These are phyloP conservation scores for Toxicodendron radicans DNA, from an alignment of 345 rosid genomes.

Conservation along the genomic window DNA sequence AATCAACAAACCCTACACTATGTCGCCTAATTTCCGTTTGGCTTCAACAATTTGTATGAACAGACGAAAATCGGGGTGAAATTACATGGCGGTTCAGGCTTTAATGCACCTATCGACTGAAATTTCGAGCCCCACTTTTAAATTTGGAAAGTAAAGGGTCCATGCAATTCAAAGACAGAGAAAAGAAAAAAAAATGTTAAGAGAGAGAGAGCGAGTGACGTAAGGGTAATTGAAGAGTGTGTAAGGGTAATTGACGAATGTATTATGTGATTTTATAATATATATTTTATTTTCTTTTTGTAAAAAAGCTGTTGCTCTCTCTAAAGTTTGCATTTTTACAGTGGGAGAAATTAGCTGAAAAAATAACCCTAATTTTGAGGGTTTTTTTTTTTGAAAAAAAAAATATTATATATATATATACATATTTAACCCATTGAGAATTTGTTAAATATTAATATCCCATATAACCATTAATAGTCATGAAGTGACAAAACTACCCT, in stretches of 20 bases:
- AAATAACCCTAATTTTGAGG: no score
- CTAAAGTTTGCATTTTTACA: no score
- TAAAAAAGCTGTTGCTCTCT: background rate
- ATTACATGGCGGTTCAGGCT: conserved; percentile 35
- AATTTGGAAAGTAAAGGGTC: conserved; percentile 3
- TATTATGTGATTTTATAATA: background rate
- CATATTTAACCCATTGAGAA: no score
- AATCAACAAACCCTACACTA: conserved; percentile 23
- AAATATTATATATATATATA: no score
- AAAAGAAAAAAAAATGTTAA: no score
- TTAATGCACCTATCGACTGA: conserved; percentile 15
- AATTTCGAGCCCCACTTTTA: conserved; percentile 18
- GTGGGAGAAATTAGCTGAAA: no score
- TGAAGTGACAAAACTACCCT: no score
- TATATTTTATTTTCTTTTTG: background rate
- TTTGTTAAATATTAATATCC: no score
- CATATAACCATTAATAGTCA: no score
- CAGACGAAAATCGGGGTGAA: conserved; percentile 17
- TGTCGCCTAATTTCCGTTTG: background rate
- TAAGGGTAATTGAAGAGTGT: background rate
- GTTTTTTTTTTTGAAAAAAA: no score
- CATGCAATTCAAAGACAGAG: conserved; percentile 3
- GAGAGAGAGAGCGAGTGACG: background rate
- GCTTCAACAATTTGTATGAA: background rate
- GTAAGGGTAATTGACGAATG: background rate